These are phyloP conservation scores for Fusarium sp. DNA, from an alignment of 2,329 filamentous ascomycete genomes.

Conservation along the genomic window DNA sequence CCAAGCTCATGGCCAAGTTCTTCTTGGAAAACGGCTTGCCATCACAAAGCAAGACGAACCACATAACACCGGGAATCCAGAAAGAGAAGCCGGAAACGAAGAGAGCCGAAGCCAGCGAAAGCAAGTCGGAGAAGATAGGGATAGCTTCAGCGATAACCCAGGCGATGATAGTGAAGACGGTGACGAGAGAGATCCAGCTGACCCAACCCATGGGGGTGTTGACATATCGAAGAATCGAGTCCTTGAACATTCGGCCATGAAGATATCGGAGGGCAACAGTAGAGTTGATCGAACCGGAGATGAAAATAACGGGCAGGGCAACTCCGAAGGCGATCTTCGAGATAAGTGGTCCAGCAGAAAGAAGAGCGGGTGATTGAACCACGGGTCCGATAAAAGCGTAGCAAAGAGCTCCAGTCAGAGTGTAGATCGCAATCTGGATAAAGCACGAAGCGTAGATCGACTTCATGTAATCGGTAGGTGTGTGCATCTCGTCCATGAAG, in stretches of 20 bases:
- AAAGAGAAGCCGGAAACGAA: slow-evolving; percentile 42
- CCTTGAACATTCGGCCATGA: slow-evolving; percentile 42
- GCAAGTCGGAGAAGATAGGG: slow-evolving; percentile 40
- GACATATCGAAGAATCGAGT: slow-evolving; percentile 37
- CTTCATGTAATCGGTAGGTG: slow-evolving; percentile 55
- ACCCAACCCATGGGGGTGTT: slow-evolving; percentile 40
- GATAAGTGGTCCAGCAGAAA: slow-evolving; percentile 72
- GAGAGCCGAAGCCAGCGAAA: slow-evolving; percentile 35
- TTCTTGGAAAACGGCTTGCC: slow-evolving; percentile 42
- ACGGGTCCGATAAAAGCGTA: slow-evolving; percentile 77
- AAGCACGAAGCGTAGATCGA: slow-evolving; percentile 74
- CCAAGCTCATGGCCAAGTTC: slow-evolving; percentile 36
- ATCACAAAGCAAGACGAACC: slow-evolving; percentile 37
- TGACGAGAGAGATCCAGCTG: slow-evolving; percentile 36
- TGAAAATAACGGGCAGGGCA: slow-evolving; percentile 69
- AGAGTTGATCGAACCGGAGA: slow-evolving; percentile 41
- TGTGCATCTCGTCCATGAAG: slow-evolving; percentile 47
- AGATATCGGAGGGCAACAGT: slow-evolving; percentile 41
- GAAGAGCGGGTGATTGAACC: slow-evolving; percentile 77
- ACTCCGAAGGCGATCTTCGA: slow-evolving; percentile 79
- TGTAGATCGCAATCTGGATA: slow-evolving; percentile 75
- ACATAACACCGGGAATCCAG: slow-evolving; percentile 41
- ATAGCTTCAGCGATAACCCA: slow-evolving; percentile 43
- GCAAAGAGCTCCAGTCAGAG: slow-evolving; percentile 75
- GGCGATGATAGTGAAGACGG: slow-evolving; percentile 37